Percentiles rank a stretch among this genome's conserved stretches.
Conservation (phyloP, 768 basidiomycete genomes). For the Symmetrospora coprosmae region DNA sequence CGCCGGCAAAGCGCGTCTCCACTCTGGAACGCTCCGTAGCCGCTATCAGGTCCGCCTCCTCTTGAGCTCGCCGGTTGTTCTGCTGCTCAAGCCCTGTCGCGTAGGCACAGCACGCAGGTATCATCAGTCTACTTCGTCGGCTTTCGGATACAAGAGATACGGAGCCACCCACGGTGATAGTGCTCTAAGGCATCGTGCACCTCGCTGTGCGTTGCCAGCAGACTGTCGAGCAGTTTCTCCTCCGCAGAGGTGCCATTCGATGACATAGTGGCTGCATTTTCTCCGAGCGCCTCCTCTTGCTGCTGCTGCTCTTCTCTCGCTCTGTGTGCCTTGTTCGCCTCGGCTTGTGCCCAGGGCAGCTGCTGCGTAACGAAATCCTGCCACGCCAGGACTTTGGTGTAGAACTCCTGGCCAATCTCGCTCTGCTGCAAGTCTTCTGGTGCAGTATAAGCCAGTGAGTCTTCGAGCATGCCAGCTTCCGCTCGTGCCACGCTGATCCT, state of each 20-base stretch:
- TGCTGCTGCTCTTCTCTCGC: background rate
- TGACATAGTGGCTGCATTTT: too few relatives aligned
- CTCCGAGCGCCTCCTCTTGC: too few relatives aligned
- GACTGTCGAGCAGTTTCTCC: constrained; percentile 2
- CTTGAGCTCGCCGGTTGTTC: background rate
- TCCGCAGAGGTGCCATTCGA: background rate
- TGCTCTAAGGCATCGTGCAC: constrained; percentile 1
- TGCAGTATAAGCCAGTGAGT: constrained; percentile 21
- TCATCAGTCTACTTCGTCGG: too few relatives aligned
- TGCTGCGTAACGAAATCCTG: constrained; percentile 12
- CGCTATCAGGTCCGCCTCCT: background rate
- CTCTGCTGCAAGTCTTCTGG: constrained; percentile 9
- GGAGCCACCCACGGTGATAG: constrained; percentile 6
- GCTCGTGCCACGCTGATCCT: constrained; percentile 20
- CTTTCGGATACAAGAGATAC: too few relatives aligned
- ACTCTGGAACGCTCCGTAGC: constrained; percentile 9
- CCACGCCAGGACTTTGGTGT: constrained; percentile 19
- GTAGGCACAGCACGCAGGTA: too few relatives aligned
- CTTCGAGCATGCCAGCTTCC: constrained; percentile 26
- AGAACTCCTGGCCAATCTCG: constrained; percentile 30
- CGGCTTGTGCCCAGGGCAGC: constrained; percentile 14
- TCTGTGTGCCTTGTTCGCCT: background rate
- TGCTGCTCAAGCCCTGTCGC: constrained; percentile 9
- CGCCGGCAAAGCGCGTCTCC: too few relatives aligned
- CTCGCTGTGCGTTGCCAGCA: constrained; percentile 11